phyloP scores from a whole-genome alignment of 2,329 filamentous ascomycete genomes.

The Aspergillus amoenus region DNA sequence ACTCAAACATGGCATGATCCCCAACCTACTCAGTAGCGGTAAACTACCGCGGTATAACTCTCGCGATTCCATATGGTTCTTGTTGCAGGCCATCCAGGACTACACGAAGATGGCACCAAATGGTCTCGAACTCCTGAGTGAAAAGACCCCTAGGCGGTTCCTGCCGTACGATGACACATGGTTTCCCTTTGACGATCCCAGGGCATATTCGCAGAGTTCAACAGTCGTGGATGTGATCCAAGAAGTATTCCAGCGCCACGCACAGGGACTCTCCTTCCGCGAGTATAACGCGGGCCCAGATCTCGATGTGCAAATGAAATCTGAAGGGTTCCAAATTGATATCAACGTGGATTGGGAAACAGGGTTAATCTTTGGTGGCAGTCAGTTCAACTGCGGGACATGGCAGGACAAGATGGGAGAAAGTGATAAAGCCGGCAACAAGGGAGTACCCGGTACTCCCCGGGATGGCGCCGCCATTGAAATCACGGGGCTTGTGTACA shows the following conservation, averaged over 20 bases:
- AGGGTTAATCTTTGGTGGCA: conserved; percentile 91
- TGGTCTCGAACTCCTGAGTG: conserved; percentile 70
- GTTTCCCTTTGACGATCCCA: conserved; percentile 77
- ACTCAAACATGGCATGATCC: conserved; percentile 97
- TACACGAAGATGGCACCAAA: conserved; percentile 80
- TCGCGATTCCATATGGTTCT: conserved; percentile 96
- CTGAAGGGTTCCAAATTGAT: conserved; percentile 88
- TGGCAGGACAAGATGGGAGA: conserved; percentile 99
- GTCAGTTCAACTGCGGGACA: conserved; percentile 91
- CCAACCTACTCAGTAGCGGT: conserved; percentile 85
- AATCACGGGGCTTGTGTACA: conserved; percentile 92
- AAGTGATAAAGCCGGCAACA: conserved; percentile 82
- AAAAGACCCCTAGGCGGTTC: conserved; percentile 79
- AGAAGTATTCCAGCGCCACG: conserved; percentile 89
- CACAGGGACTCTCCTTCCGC: conserved; percentile 83
- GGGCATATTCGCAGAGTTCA: conserved; percentile 82
- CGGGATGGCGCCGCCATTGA: conserved; percentile 93
- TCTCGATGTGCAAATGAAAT: conserved; percentile 89
- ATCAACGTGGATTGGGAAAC: conserved; percentile 88
- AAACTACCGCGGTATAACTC: conserved; percentile 90
- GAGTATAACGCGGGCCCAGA: conserved; percentile 90
- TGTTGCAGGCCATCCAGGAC: conserved; percentile 92
- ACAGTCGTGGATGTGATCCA: conserved; percentile 88
- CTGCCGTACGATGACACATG: conserved; percentile 94
- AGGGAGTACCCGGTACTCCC: conserved; percentile 93